These are phyloP conservation scores for Lathyrus aphaca DNA, from an alignment of 306 rosid species.

Conservation along the genomic window DNA sequence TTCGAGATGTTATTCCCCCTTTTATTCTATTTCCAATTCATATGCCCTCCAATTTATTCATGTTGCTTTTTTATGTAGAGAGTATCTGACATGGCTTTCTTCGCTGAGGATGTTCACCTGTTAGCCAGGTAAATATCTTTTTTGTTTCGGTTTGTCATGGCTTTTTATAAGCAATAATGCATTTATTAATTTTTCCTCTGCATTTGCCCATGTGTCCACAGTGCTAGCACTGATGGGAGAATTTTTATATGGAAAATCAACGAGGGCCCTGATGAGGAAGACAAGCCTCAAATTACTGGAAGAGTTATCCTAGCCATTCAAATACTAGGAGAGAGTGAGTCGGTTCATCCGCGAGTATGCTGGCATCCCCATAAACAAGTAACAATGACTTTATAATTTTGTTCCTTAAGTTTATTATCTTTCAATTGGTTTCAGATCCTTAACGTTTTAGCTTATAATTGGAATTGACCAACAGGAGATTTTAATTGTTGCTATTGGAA, in stretches of 20 bases:
- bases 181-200: slow-evolving; percentile 32
- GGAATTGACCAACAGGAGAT: slow-evolving; percentile 59
- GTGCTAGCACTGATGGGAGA: slow-evolving; percentile 76
- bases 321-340: slow-evolving; percentile 57
- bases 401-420: slow-evolving; percentile 31
- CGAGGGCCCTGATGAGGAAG: slow-evolving; percentile 74
- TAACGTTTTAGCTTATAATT: slow-evolving; percentile 26
- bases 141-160: slow-evolving; percentile 27
- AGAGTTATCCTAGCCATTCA: slow-evolving; percentile 62
- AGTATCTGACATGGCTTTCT: slow-evolving; percentile 78
- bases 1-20: slow-evolving; percentile 16
- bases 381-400: slow-evolving; percentile 30
- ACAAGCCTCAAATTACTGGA: slow-evolving; percentile 75
- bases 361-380: slow-evolving; percentile 91
- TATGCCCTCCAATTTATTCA: slow-evolving; percentile 22
- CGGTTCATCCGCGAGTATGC: slow-evolving; percentile 72
- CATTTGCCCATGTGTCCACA: slow-evolving; percentile 39
- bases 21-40: slow-evolving; percentile 8
- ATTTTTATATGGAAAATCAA: slow-evolving; percentile 68
- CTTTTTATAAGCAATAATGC: slow-evolving; percentile 7
- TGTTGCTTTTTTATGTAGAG: slow-evolving; percentile 48
- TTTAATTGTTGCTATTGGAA: slow-evolving; percentile 64
- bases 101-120: slow-evolving; percentile 75
- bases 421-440: slow-evolving; percentile 16
- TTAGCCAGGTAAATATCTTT: slow-evolving; percentile 64